These are phyloP conservation scores for Dothistroma septosporum DNA, from an alignment of 2,329 filamentous ascomycete genomes.

Conservation along the genomic window DNA sequence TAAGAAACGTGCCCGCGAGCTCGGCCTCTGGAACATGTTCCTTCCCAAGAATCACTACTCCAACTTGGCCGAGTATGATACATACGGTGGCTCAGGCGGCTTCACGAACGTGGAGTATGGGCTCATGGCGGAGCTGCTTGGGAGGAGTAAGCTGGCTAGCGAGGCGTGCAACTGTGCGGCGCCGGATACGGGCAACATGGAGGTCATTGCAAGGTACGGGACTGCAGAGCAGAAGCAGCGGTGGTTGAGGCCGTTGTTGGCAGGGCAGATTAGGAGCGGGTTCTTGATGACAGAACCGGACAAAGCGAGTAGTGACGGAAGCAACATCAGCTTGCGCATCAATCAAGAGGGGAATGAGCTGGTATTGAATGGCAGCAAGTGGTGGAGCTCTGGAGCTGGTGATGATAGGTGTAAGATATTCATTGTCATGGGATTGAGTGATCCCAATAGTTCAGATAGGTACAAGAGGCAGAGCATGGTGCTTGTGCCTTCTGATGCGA, in stretches of 20 bases:
- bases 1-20: conserved; percentile 69
- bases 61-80: conserved; percentile 18
- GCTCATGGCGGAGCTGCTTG: conserved; percentile 92
- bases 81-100: conserved; percentile 74
- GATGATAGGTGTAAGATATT: conserved; percentile 90
- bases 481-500: conserved; percentile 73
- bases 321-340: conserved; percentile 62
- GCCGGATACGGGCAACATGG: conserved; percentile 51
- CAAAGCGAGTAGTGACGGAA: conserved; percentile 48
- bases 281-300: conserved; percentile 47
- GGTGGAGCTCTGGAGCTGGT: conserved; percentile 96
- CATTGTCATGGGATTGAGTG: conserved; percentile 93
- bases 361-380: conserved; percentile 95
- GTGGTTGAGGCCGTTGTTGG: conserved; percentile 49
- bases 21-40: conserved; percentile 98
- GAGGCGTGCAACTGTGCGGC: conserved; percentile 73
- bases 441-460: conserved; percentile 66
- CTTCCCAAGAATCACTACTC: conserved; percentile 84
- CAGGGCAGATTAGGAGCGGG: conserved; percentile 47
- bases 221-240: conserved; percentile 47
- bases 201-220: conserved; percentile 51
- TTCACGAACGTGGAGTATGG: conserved; percentile 96
- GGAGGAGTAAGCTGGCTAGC: conserved; percentile 75
- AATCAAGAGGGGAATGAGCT: conserved; percentile 79
- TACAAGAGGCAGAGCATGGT: conserved; percentile 95